phyloP scores from a whole-genome alignment of 2,329 filamentous ascomycete species.

The Colletotrichum sp. region DNA sequence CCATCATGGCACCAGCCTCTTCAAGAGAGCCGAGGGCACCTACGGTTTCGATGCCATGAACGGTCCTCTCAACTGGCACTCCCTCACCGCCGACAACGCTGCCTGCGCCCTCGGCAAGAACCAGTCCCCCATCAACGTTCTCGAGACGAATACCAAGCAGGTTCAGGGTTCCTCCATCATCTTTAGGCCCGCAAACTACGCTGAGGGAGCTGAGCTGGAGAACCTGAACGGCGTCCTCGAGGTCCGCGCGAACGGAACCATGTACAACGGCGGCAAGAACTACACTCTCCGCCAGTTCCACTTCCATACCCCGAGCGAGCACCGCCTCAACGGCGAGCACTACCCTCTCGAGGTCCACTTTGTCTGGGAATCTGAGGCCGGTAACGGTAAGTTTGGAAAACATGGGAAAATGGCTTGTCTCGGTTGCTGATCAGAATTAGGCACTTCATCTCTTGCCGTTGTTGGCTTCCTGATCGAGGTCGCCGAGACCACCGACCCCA shows the following conservation, averaged over 20 bases:
- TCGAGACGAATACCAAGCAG: conserved; percentile 22
- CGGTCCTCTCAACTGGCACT: conserved; percentile 60
- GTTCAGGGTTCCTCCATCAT: conserved; percentile 34
- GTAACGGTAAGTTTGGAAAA: neutral
- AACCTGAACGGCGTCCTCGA: conserved; percentile 59
- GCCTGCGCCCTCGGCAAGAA: conserved; percentile 52
- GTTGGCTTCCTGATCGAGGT: conserved; percentile 42
- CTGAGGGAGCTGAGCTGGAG: conserved; percentile 46
- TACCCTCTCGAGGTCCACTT: conserved; percentile 48
- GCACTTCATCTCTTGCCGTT: conserved; percentile 35
- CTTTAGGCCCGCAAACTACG: conserved; percentile 38
- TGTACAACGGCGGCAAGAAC: conserved; percentile 40
- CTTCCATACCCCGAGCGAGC: conserved; percentile 66
- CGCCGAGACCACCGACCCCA: conserved; percentile 23
- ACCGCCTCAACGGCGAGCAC: conserved; percentile 50
- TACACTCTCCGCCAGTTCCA: conserved; percentile 61
- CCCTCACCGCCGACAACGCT: conserved; percentile 47
- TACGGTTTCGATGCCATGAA: conserved; percentile 46
- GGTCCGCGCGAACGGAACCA: conserved; percentile 52
- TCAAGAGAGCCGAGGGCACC: conserved; percentile 25
- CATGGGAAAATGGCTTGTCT: neutral
- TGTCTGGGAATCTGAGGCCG: conserved; percentile 40
- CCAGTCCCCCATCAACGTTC: conserved; percentile 64
- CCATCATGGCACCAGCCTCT: conserved; percentile 41
- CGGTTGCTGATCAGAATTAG: conserved; percentile 26